Conservation (phyloP, 2,329 filamentous ascomycete genomes). For the Penicillium verrucosum region DNA sequence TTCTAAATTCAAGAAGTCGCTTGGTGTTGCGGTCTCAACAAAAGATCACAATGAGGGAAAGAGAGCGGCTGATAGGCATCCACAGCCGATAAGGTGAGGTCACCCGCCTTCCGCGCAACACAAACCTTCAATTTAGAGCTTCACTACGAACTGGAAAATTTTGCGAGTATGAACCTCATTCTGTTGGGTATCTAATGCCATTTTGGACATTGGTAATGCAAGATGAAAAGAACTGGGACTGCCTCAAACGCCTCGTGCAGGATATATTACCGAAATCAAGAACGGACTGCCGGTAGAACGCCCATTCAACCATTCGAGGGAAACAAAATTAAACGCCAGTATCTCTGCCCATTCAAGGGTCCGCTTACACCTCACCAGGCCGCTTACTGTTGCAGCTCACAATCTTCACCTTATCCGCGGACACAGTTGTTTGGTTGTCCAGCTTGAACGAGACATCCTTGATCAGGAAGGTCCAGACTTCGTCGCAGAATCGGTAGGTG, state of each 20-base stretch:
- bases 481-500: constrained; percentile 98
- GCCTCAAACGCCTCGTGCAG: constrained; percentile 5
- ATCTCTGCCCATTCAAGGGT: background rate
- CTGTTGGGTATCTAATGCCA: constrained; percentile 20
- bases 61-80: constrained; percentile 11
- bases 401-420: constrained; percentile 94
- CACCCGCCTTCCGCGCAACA: constrained; percentile 7
- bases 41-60: background rate
- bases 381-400: constrained; percentile 95
- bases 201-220: constrained; percentile 14
- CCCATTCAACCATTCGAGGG: constrained; percentile 10
- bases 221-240: constrained; percentile 1
- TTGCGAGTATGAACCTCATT: constrained; percentile 1
- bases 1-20: background rate
- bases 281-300: constrained; percentile 14
- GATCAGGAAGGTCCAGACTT: constrained; percentile 99
- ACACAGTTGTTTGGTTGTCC: constrained; percentile 72
- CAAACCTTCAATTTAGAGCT: background rate
- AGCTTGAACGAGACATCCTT: constrained; percentile 99
- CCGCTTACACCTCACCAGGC: constrained; percentile 52
- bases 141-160: background rate
- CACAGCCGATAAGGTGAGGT: constrained; percentile 22
- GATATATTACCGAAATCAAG: constrained; percentile 8
- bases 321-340: constrained; percentile 13
- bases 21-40: background rate